Evolutionary conservation across 495 filamentous ascomycete genomes (phyloP).

Genomic region (Podospora pseudoanserina): DNA sequence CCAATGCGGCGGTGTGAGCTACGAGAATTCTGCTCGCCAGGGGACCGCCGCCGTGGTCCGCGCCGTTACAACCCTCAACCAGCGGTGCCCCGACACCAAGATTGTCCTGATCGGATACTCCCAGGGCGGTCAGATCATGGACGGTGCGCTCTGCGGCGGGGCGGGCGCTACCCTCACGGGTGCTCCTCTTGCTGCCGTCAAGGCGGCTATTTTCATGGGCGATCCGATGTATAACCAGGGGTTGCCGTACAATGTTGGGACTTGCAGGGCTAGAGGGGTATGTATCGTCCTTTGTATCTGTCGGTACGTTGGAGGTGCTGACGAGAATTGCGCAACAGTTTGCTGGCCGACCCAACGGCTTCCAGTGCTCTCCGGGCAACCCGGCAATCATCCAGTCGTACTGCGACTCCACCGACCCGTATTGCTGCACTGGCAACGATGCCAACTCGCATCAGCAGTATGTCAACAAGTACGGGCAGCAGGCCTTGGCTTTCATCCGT

Average conservation of each 20-base stretch:
- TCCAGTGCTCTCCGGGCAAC: slow-evolving; percentile 44
- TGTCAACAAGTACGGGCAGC: slow-evolving; percentile 54
- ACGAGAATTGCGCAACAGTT: slow-evolving; percentile 37
- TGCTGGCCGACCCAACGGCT: slow-evolving; percentile 53
- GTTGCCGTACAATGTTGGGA: slow-evolving; percentile 59
- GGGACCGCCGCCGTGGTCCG: slow-evolving; percentile 52
- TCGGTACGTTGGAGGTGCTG: background rate
- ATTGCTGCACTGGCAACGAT: slow-evolving; percentile 61
- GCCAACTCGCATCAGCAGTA: slow-evolving; percentile 56
- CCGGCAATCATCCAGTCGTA: slow-evolving; percentile 56
- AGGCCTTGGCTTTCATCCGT: slow-evolving; percentile 54
- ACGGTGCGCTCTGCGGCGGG: slow-evolving; percentile 60
- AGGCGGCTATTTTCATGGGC: slow-evolving; percentile 61
- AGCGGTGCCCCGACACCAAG: slow-evolving; percentile 51
- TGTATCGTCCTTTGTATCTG: slow-evolving; percentile 24
- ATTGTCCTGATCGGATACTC: slow-evolving; percentile 64
- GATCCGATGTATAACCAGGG: slow-evolving; percentile 53
- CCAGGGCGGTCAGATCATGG: slow-evolving; percentile 62
- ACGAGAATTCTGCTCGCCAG: slow-evolving; percentile 49
- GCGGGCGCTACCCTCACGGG: slow-evolving; percentile 34
- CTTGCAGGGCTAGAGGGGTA: slow-evolving; percentile 56
- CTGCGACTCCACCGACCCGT: slow-evolving; percentile 60
- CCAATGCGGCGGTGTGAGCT: slow-evolving; percentile 48
- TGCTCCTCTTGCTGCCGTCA: slow-evolving; percentile 40
- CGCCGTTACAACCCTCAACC: slow-evolving; percentile 52